Conservation (phyloP, 441 rosid genomes). For the Populus hybrid region DNA sequence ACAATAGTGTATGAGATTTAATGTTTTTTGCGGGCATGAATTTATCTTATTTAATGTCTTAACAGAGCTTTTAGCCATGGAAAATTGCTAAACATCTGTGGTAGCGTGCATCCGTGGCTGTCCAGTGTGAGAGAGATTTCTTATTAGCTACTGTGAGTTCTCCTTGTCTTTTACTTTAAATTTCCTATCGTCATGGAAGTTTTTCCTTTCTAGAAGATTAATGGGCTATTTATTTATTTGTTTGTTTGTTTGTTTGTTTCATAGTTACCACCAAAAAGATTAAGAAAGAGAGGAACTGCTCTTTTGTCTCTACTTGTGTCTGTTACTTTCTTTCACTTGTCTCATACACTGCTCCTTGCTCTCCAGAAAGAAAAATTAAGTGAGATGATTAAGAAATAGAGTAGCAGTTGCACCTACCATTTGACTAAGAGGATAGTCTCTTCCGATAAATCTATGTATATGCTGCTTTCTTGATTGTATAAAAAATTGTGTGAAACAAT, state of each 20-base stretch:
- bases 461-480: not conserved
- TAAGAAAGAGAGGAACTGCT: not conserved
- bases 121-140: not conserved
- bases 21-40: not conserved
- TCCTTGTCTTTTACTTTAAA: not conserved
- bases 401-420: constrained; percentile 12
- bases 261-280: not conserved
- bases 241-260: not conserved
- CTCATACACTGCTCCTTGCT: not conserved
- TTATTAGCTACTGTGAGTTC: not conserved
- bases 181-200: not conserved
- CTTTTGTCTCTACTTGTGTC: not conserved
- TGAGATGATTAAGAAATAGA: not conserved
- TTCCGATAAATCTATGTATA: not conserved
- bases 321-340: not conserved
- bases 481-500: not conserved
- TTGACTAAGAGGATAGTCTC: not conserved
- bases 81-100: not conserved
- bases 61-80: not conserved
- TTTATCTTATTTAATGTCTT: not conserved
- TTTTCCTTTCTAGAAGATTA: not conserved
- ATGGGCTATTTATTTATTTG: no score
- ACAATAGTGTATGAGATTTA: not conserved
- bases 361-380: not conserved
- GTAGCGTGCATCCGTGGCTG: not conserved